A percentile compares a stretch with the other conserved stretches of the same genome.
phyloP scores from a whole-genome alignment of 2,329 filamentous ascomycete species.

The Colletotrichum acutatum region DNA sequence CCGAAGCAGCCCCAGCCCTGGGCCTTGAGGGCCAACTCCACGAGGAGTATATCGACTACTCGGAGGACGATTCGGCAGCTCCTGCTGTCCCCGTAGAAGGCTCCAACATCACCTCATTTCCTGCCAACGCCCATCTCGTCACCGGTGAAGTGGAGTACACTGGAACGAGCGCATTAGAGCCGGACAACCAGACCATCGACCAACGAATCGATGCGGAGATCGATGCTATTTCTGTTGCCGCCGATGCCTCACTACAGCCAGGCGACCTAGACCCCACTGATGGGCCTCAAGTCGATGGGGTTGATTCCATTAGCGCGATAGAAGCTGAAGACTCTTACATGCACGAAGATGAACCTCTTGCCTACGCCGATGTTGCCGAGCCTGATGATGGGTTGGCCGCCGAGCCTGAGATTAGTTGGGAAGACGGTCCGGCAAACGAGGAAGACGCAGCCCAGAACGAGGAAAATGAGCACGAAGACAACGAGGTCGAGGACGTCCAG shows the following conservation, averaged over 20 bases:
- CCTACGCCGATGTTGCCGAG: neutral
- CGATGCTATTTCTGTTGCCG: neutral
- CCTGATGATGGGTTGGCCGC: neutral
- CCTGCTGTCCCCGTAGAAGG: slow-evolving; percentile 9
- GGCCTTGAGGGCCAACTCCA: slow-evolving; percentile 24
- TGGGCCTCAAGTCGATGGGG: neutral
- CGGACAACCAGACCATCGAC: slow-evolving; percentile 38
- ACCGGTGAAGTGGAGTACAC: neutral
- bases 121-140: slow-evolving; percentile 16
- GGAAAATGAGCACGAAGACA: too few relatives aligned
- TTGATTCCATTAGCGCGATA: neutral
- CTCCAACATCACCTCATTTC: slow-evolving; percentile 20
- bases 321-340: neutral
- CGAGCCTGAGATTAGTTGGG: slow-evolving; percentile 38
- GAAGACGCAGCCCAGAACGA: neutral
- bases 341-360: neutral
- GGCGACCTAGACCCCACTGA: neutral
- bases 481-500: neutral
- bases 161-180: slow-evolving; percentile 23
- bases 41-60: slow-evolving; percentile 35
- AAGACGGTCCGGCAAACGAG: slow-evolving; percentile 19
- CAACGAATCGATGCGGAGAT: neutral
- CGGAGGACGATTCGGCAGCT: slow-evolving; percentile 30
- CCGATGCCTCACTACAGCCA: neutral
- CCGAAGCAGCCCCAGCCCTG: slow-evolving; percentile 19